These are phyloP conservation scores for Claviceps maximensis DNA, from an alignment of 2,329 filamentous ascomycete species.

Conservation along the genomic window DNA sequence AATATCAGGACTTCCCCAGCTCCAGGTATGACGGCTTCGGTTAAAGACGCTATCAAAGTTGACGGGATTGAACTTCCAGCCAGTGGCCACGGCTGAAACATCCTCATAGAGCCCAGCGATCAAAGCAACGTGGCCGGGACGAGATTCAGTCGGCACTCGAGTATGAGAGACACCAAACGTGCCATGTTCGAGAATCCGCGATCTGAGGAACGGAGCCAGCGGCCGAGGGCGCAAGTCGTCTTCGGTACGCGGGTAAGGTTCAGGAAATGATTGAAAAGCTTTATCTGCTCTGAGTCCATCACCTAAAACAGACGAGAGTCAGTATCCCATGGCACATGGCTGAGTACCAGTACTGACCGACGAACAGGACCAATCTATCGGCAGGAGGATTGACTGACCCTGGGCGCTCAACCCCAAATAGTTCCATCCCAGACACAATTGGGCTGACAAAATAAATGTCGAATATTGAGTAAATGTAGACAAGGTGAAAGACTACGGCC, in stretches of 20 bases:
- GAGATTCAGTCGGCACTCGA: constrained; percentile 88
- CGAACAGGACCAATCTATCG: constrained; percentile 63
- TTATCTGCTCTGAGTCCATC: constrained; percentile 96
- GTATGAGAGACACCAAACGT: constrained; percentile 98
- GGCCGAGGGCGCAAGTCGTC: constrained; percentile 60
- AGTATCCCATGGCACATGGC: not conserved
- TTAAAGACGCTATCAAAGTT: constrained; percentile 99
- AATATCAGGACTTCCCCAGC: constrained; percentile 97
- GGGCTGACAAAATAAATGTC: constrained; percentile 98
- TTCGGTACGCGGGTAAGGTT: constrained; percentile 60
- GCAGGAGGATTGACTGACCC: constrained; percentile 57
- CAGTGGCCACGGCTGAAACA: constrained; percentile 91
- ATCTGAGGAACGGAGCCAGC: constrained; percentile 82
- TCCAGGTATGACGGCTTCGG: constrained; percentile 91
- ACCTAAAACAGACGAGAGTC: constrained; percentile 29
- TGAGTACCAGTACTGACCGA: constrained; percentile 58
- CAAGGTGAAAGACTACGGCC: constrained; percentile 81
- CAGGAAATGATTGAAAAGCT: constrained; percentile 84
- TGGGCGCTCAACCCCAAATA: constrained; percentile 57
- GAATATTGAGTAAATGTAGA: constrained; percentile 93
- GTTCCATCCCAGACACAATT: constrained; percentile 87
- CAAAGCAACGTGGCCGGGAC: constrained; percentile 89
- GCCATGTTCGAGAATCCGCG: constrained; percentile 72
- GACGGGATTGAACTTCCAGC: constrained; percentile 97
- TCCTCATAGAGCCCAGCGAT: constrained; percentile 97